Evolutionary conservation across 2,329 filamentous ascomycete genomes (phyloP).

Genomic region (Pseudogymnoascus destructans): DNA sequence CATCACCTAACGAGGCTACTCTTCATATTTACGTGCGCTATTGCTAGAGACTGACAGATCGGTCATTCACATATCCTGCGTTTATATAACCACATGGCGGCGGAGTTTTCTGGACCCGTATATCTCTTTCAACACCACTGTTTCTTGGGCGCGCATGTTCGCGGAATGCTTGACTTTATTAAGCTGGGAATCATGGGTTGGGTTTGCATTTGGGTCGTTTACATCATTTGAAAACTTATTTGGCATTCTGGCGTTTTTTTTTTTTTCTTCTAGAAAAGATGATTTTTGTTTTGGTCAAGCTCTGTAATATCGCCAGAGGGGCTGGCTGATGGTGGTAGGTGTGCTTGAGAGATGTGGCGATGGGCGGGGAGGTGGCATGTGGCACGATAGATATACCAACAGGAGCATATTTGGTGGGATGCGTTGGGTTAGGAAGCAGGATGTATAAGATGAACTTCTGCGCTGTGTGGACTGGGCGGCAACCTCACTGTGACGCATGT

Average conservation of each 20-base stretch:
- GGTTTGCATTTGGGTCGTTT: background rate
- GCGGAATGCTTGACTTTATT: background rate
- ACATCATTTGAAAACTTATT: background rate
- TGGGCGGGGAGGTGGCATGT: background rate
- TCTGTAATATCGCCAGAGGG: background rate
- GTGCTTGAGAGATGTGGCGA: background rate
- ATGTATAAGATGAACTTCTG: background rate
- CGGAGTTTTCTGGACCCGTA: background rate
- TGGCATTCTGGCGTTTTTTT: background rate
- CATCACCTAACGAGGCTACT: background rate
- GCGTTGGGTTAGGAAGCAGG: background rate
- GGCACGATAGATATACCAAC: conserved; percentile 6
- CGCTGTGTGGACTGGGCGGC: background rate
- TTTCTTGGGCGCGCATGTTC: background rate
- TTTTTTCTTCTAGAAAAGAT: conserved; percentile 1
- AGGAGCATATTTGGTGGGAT: background rate
- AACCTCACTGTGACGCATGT: background rate
- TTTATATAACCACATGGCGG: conserved; percentile 6
- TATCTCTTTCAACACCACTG: background rate
- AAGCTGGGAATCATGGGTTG: background rate
- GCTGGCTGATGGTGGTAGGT: background rate
- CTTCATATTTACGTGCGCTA: background rate
- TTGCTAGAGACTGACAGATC: background rate
- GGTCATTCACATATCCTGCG: background rate
- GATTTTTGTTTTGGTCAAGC: background rate